Conservation (phyloP, 164 flowering plant species). For the Aristolochia californica region DNA sequence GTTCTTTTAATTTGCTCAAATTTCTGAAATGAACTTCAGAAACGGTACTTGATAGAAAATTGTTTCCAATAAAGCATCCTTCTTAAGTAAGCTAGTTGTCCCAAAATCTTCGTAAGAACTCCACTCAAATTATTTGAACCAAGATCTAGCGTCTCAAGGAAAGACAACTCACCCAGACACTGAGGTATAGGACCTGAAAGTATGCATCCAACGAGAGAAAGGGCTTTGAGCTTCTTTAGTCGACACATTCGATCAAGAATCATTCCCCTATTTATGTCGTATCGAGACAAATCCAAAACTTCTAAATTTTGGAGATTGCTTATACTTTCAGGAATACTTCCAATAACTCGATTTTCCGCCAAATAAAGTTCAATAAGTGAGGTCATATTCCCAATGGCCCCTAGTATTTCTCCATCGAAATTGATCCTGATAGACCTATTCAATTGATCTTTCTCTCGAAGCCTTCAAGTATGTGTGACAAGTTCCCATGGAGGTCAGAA, state of each 20-base stretch:
- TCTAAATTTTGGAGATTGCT: background rate
- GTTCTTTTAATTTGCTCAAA: background rate
- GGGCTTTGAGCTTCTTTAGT: background rate
- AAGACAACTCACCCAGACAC: background rate
- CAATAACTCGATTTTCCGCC: background rate
- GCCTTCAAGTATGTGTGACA: background rate
- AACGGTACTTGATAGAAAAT: conserved; percentile 4
- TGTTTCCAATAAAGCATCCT: background rate
- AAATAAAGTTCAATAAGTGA: conserved; percentile 2
- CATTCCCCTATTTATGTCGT: background rate
- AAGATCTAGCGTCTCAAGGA: background rate
- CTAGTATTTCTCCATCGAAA: conserved; percentile 16
- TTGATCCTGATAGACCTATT: background rate
- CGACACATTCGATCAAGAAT: conserved; percentile 9
- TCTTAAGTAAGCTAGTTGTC: background rate
- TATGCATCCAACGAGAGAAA: background rate
- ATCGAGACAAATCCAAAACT: background rate
- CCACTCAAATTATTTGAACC: background rate
- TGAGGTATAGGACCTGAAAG: conserved; percentile 27
- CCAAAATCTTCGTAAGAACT: background rate
- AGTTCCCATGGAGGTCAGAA: background rate
- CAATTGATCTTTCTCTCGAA: background rate
- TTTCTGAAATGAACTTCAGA: background rate
- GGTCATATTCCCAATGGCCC: conserved; percentile 5
- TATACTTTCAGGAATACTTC: background rate